These are phyloP conservation scores for Canariomyces notabilis DNA, from an alignment of 2,329 filamentous ascomycete genomes.

Conservation along the genomic window DNA sequence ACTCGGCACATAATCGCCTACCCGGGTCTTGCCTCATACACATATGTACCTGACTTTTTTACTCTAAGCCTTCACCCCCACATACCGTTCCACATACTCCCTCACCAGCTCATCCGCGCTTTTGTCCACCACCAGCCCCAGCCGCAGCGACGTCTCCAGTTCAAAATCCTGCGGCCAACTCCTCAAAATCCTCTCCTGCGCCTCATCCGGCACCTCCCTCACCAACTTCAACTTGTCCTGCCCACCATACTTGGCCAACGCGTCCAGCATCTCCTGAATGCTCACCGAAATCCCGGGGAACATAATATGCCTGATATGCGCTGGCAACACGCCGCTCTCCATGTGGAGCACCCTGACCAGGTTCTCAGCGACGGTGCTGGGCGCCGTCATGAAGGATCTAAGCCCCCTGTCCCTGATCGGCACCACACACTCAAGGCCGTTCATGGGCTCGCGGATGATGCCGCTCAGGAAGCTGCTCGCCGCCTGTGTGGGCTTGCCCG, in stretches of 20 bases:
- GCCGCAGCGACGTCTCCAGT: conserved; percentile 42
- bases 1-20: neutral
- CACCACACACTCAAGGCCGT: conserved; percentile 47
- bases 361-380: conserved; percentile 48
- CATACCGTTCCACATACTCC: conserved; percentile 54
- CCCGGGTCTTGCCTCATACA: too few species aligned
- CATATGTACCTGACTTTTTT: too few species aligned
- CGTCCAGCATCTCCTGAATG: conserved; percentile 57
- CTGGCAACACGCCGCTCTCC: conserved; percentile 37
- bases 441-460: conserved; percentile 59
- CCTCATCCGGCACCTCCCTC: conserved; percentile 49
- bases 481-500: conserved; percentile 54
- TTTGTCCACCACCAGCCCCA: conserved; percentile 49
- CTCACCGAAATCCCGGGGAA: conserved; percentile 53
- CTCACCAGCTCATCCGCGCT: conserved; percentile 51
- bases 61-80: too few species aligned
- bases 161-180: conserved; percentile 57
- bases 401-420: conserved; percentile 48
- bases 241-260: conserved; percentile 50
- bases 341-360: conserved; percentile 42
- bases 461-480: conserved; percentile 60
- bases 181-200: conserved; percentile 52
- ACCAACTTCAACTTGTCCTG: conserved; percentile 48
- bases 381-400: conserved; percentile 50
- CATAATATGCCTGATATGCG: conserved; percentile 49